These are phyloP conservation scores for Xenosphaeropsis pyriputrescens DNA, from an alignment of 2,329 filamentous ascomycete genomes.

Conservation along the genomic window DNA sequence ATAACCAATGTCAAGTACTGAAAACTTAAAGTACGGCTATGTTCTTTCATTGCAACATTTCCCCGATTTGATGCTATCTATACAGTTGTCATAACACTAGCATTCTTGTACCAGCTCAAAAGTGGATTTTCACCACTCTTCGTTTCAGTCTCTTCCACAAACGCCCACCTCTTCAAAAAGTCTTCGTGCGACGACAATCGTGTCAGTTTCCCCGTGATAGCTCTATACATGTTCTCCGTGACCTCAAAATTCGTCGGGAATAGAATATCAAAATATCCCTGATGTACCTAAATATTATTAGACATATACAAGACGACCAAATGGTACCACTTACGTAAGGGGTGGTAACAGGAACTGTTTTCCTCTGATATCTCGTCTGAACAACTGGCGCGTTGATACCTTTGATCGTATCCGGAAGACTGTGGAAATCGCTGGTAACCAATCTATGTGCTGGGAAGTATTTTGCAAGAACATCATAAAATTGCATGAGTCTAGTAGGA, in stretches of 20 bases:
- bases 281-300: conserved; percentile 54
- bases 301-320: neutral
- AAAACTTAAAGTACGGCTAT: no score
- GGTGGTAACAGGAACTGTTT: conserved; percentile 79
- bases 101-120: conserved; percentile 88
- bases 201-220: conserved; percentile 84
- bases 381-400: conserved; percentile 91
- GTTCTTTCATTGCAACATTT: no score
- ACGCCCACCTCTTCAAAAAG: conserved; percentile 82
- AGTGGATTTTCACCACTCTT: conserved; percentile 86
- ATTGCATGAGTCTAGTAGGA: conserved; percentile 87
- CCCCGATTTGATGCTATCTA: conserved; percentile 20
- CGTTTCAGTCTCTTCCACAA: conserved; percentile 78
- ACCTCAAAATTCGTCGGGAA: conserved; percentile 93
- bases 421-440: conserved; percentile 81
- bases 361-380: conserved; percentile 79
- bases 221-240: conserved; percentile 82
- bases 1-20: no score
- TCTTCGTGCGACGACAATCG: conserved; percentile 76
- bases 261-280: conserved; percentile 97
- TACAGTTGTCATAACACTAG: conserved; percentile 79
- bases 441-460: conserved; percentile 87
- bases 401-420: conserved; percentile 64
- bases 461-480: conserved; percentile 79
- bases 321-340: conserved; percentile 54